A percentile compares a stretch with the other conserved stretches of the same genome.
These are phyloP conservation scores for Cronartium quercuum DNA, from an alignment of 1,284 basidiomycete genomes.

Conservation along the genomic window DNA sequence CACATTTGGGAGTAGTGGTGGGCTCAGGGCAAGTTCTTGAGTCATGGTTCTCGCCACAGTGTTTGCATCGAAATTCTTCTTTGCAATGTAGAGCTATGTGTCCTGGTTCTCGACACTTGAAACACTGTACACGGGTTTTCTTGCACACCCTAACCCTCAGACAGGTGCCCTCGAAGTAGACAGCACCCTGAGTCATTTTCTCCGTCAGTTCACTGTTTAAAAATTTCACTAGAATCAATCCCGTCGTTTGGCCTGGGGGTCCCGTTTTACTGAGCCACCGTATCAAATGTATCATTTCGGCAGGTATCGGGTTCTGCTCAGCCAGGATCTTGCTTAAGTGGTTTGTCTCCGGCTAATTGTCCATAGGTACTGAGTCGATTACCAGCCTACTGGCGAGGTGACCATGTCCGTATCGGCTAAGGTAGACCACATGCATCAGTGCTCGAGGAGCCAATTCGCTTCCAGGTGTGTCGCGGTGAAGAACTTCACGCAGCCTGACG, in stretches of 20 bases:
- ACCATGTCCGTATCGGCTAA: background rate
- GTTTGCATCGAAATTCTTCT: background rate
- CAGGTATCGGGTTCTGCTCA: background rate
- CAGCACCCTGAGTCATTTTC: background rate
- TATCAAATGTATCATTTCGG: background rate
- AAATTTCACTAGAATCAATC: background rate
- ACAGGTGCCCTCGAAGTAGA: no score
- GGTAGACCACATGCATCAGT: background rate
- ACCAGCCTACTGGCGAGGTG: background rate
- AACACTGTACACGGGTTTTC: background rate
- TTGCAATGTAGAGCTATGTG: background rate
- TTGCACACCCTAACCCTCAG: background rate
- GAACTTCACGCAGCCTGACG: background rate
- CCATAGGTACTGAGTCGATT: background rate
- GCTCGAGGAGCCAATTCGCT: background rate
- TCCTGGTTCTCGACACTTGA: background rate
- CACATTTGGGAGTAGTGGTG: background rate
- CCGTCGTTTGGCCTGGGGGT: background rate
- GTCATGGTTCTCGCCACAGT: background rate
- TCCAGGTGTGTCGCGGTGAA: background rate
- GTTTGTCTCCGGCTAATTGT: background rate
- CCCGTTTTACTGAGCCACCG: background rate
- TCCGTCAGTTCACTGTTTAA: background rate
- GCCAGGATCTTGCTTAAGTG: background rate
- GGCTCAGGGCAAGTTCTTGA: background rate